phyloP scores from a whole-genome alignment of 805 yeast genomes.

The Hanseniaspora meyeri region DNA sequence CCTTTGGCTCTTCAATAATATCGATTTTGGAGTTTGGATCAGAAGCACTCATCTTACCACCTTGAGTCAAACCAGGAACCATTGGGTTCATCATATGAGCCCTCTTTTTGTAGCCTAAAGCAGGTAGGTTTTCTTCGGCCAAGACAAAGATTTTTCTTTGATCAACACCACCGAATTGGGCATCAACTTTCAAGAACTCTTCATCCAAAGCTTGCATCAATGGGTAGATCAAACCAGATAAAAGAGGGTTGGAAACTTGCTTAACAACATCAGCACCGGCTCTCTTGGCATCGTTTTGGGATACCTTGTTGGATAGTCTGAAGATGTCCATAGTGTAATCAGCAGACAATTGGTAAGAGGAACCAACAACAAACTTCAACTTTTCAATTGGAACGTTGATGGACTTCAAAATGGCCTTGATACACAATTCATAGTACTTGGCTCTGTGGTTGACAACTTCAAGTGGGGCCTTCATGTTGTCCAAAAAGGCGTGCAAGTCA shows the following conservation, averaged over 20 bases:
- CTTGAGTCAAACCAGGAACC: constrained; percentile 96
- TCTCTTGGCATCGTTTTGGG: constrained; percentile 92
- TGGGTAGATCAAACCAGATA: constrained; percentile 90
- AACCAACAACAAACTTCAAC: constrained; percentile 72
- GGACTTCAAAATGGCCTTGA: constrained; percentile 73
- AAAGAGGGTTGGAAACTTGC: constrained; percentile 86
- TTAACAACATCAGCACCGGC: constrained; percentile 99
- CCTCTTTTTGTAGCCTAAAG: constrained; percentile 87
- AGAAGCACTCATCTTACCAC: constrained; percentile 97
- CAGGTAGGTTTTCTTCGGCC: constrained; percentile 85
- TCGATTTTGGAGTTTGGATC: constrained; percentile 98
- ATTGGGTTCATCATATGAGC: constrained; percentile 97
- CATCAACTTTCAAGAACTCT: constrained; percentile 75
- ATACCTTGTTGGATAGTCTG: constrained; percentile 67
- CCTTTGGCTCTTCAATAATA: constrained; percentile 75
- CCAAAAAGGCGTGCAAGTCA: constrained; percentile 91
- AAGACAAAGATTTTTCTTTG: constrained; percentile 94
- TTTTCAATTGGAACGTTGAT: constrained; percentile 87
- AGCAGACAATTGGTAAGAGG: constrained; percentile 69
- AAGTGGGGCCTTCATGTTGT: constrained; percentile 95
- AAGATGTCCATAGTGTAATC: constrained; percentile 83
- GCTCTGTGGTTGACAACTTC: constrained; percentile 85
- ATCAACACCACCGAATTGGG: constrained; percentile 97
- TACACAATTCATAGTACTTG: constrained; percentile 68
- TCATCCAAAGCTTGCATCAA: constrained; percentile 98